Evolutionary conservation across 331 rosid species (phyloP).

Genomic region (Ulmus americana): DNA sequence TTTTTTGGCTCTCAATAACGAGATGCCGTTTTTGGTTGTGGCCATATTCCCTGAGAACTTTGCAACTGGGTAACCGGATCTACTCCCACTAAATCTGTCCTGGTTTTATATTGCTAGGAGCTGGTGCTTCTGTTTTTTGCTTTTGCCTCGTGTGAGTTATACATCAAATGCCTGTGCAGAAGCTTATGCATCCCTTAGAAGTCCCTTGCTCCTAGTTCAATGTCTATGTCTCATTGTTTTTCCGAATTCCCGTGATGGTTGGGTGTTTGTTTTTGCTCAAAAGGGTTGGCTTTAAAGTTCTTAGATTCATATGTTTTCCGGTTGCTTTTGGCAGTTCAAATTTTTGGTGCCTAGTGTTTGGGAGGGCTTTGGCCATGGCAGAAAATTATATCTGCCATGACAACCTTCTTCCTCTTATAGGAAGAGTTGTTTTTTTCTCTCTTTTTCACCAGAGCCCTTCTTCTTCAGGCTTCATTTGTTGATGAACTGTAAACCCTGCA

Average conservation of each 20-base stretch:
- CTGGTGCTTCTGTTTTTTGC: slow-evolving; percentile 53
- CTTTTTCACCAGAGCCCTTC: slow-evolving; percentile 35
- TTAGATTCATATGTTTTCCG: slow-evolving; percentile 17
- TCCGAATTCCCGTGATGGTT: slow-evolving; percentile 46
- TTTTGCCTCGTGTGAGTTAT: slow-evolving; percentile 30
- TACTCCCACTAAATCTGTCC: slow-evolving; percentile 26
- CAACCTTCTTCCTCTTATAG: slow-evolving; percentile 30
- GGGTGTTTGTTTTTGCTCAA: slow-evolving; percentile 46
- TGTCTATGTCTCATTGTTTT: slow-evolving; percentile 37
- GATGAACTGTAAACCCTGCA: slow-evolving; percentile 33
- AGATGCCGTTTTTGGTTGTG: slow-evolving; percentile 35
- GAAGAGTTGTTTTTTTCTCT: slow-evolving; percentile 50
- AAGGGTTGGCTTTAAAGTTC: slow-evolving; percentile 43
- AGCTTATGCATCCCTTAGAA: slow-evolving; percentile 17
- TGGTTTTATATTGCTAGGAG: slow-evolving; percentile 35
- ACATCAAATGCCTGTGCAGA: slow-evolving; percentile 22
- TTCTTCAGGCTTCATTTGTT: slow-evolving; percentile 54
- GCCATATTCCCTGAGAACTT: slow-evolving; percentile 57
- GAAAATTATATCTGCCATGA: slow-evolving; percentile 64
- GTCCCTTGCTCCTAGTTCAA: slow-evolving; percentile 17
- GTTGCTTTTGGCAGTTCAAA: slow-evolving; percentile 46
- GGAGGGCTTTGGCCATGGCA: slow-evolving; percentile 76
- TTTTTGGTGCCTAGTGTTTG: slow-evolving; percentile 43
- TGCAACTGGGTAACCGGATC: slow-evolving; percentile 46
- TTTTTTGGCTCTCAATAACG: slow-evolving; percentile 38